Evolutionary conservation across 2,329 filamentous ascomycete species (phyloP).

Genomic region (Colletotrichum euphorbiae): DNA sequence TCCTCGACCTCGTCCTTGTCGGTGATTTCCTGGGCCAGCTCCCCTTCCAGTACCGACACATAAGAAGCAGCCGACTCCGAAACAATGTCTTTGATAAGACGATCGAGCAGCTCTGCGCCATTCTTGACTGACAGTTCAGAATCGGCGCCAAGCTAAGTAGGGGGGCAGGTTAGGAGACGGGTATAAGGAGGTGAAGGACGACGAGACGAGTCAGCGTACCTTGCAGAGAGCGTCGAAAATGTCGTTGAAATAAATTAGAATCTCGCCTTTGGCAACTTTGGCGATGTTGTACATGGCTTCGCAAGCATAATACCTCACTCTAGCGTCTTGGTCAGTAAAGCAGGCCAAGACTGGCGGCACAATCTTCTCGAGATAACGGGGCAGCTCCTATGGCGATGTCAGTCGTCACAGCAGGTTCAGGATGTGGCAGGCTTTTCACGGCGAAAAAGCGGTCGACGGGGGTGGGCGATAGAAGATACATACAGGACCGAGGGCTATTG

Average conservation of each 20-base stretch:
- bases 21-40: conserved; percentile 57
- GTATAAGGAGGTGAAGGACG: neutral
- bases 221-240: conserved; percentile 98
- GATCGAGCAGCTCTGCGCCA: conserved; percentile 93
- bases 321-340: conserved; percentile 97
- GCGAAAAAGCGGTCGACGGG: too few relatives aligned
- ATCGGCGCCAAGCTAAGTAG: conserved; percentile 86
- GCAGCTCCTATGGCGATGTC: conserved; percentile 76
- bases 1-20: conserved; percentile 51
- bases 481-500: conserved; percentile 93
- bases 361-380: conserved; percentile 91
- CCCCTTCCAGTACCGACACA: conserved; percentile 83
- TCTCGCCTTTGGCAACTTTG: conserved; percentile 98
- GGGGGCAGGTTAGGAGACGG: neutral
- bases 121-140: conserved; percentile 98
- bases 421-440: too few relatives aligned
- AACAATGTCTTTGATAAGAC: conserved; percentile 95
- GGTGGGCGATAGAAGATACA: conserved; percentile 50
- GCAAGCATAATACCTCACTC: conserved; percentile 97
- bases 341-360: conserved; percentile 96
- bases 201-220: conserved; percentile 59
- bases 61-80: conserved; percentile 95
- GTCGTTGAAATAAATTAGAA: conserved; percentile 96
- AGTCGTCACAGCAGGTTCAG: neutral
- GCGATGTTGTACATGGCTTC: conserved; percentile 99